A percentile compares a stretch with the other conserved stretches of the same genome.
Evolutionary conservation across 352 stramenopile genomes (phyloP).

Genomic region (Globisporangium echinulatum): DNA sequence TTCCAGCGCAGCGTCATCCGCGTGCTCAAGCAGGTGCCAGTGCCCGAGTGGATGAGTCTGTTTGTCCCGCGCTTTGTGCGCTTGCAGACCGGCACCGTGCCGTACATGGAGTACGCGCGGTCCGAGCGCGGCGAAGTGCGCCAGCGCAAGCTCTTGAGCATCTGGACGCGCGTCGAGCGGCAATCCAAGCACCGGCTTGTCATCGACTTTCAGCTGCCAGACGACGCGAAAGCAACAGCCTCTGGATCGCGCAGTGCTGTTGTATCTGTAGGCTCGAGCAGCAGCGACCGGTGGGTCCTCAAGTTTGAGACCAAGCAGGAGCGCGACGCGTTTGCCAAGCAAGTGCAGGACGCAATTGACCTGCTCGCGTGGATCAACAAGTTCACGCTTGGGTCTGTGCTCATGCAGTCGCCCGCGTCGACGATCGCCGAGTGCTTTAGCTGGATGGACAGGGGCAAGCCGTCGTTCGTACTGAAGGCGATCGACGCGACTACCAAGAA

Average conservation of each 20-base stretch:
- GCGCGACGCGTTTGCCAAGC: slow-evolving; percentile 51
- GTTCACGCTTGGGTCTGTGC: slow-evolving; percentile 50
- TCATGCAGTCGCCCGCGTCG: slow-evolving; percentile 49
- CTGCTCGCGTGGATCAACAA: slow-evolving; percentile 65
- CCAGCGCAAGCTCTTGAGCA: slow-evolving; percentile 52
- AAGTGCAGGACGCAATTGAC: slow-evolving; percentile 59
- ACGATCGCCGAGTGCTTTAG: slow-evolving; percentile 58
- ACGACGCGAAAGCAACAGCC: slow-evolving; percentile 17
- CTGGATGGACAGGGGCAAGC: slow-evolving; percentile 46
- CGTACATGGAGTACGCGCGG: slow-evolving; percentile 62
- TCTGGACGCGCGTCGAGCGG: slow-evolving; percentile 51
- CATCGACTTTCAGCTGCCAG: slow-evolving; percentile 53
- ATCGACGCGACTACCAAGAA: slow-evolving; percentile 48
- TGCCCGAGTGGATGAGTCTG: slow-evolving; percentile 74
- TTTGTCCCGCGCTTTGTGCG: slow-evolving; percentile 58
- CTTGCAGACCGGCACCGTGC: slow-evolving; percentile 49
- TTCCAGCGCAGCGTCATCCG: slow-evolving; percentile 38
- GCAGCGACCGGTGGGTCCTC: slow-evolving; percentile 55
- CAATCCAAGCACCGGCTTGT: slow-evolving; percentile 62
- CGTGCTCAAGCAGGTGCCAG: slow-evolving; percentile 58
- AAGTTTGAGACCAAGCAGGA: slow-evolving; percentile 73
- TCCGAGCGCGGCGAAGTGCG: slow-evolving; percentile 47
- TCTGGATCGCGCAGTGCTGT: slow-evolving; percentile 5
- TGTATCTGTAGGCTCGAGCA: slow-evolving; percentile 2
- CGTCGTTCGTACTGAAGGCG: slow-evolving; percentile 63